phyloP scores from a whole-genome alignment of 1,284 basidiomycete species.

The Papiliotrema laurentii region DNA sequence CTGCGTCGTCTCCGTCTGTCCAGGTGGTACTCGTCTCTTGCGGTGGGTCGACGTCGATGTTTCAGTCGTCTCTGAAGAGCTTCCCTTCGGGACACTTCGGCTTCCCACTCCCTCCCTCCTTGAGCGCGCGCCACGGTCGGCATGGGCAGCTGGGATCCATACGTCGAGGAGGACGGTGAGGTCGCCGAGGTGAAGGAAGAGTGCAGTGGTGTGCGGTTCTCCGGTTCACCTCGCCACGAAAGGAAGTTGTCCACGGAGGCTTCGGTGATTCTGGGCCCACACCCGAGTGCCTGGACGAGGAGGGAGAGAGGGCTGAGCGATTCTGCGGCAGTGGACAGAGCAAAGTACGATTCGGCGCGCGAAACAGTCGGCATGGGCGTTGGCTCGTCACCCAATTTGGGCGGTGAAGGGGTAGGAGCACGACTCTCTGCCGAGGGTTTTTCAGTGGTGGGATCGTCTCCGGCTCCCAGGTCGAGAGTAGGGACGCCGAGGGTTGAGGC shows the following conservation, averaged over 20 bases:
- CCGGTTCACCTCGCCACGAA: slow-evolving; percentile 17
- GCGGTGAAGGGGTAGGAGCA: slow-evolving; percentile 3
- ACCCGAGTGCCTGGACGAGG: slow-evolving; percentile 1
- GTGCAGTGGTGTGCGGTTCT: slow-evolving; percentile 2
- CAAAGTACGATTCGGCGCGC: slow-evolving; percentile 4
- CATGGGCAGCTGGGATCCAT: slow-evolving; percentile 15
- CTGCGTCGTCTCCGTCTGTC: background rate
- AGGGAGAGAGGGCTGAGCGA: background rate
- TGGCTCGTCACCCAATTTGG: background rate
- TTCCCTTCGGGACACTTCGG: slow-evolving; percentile 23
- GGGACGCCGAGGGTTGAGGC: background rate
- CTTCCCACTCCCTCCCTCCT: slow-evolving; percentile 44
- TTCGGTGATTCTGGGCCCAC: slow-evolving; percentile 2
- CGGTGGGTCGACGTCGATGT: background rate
- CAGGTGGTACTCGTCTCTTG: background rate
- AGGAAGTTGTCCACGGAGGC: slow-evolving; percentile 22
- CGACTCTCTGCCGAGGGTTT: background rate
- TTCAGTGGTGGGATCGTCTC: background rate
- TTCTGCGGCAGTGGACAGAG: background rate
- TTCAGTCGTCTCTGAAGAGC: background rate
- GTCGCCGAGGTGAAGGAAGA: slow-evolving; percentile 8
- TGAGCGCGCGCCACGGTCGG: slow-evolving; percentile 37
- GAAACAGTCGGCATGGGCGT: slow-evolving; percentile 6
- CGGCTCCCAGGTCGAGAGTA: background rate
- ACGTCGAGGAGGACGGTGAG: slow-evolving; percentile 9